Evolutionary conservation across 1,284 basidiomycete genomes (phyloP), one percentile per base, ranked within the genome.

Genomic region (Cronartium quercuum): DNA sequence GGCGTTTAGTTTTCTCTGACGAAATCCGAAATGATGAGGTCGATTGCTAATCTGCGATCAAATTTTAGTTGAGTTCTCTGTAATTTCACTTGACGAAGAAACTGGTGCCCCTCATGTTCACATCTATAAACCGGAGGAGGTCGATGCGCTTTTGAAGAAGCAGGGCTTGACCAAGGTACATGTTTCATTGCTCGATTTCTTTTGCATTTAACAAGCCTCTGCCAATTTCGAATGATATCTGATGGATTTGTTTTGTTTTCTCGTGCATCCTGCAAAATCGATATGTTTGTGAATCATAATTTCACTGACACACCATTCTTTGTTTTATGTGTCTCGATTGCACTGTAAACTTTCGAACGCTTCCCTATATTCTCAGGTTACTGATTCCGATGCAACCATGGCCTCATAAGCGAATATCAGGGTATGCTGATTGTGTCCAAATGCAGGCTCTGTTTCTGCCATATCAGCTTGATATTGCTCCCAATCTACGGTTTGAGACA

Each of bases 91-190:
- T 13, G 91, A 94, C 81, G 85, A 89, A 6, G 84, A 83, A 47
- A 88, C 88, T 63, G 90, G 92, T 80, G 84, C 89, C 81, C 93
- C 94, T 0, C 88, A 89, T 80, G 91, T 92, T 57, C 95, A 93
- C 86, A 94, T 98, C 80, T 97, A 92, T 84, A 87, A 87, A 77
- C 92, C 95, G 35, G 83, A 88, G 38, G 95, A 98, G 84, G 92
- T 98, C 75, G 94, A 97, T 81, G 89, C 87, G 42, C 82, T 79
- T 55, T 60, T 74, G 55, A 74, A 74, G 58, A 38, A 62, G 42
- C 63, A 66, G 57, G 70, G 70, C 21, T 66, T 74, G 64, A 66
- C 63, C 34, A 74, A 74, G 70, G 70, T 74, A 29, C 44, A 63
- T 66, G 41, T n/a, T 34, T 66, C 29, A 29, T 29, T 29, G 29